Conservation (phyloP, 768 basidiomycete genomes). For the Cystobasidium onofrii region DNA sequence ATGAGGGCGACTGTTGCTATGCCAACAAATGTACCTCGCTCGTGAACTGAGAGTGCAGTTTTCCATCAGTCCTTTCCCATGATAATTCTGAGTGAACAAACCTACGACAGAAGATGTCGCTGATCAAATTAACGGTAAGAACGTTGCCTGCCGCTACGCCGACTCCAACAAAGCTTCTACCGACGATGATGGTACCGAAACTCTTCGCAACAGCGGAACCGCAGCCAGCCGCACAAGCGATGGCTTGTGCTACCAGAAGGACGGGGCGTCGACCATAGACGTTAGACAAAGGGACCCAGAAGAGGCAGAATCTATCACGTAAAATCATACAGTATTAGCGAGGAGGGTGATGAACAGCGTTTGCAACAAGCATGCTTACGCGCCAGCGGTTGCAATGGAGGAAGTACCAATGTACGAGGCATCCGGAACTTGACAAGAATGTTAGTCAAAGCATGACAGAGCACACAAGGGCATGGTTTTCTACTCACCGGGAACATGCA, state of each 20-base stretch:
- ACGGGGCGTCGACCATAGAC: conserved; percentile 10
- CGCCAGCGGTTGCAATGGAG: conserved; percentile 3
- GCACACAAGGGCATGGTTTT: not conserved
- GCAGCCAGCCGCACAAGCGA: conserved; percentile 2
- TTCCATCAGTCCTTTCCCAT: not conserved
- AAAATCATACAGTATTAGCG: not conserved
- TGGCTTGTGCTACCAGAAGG: conserved; percentile 1
- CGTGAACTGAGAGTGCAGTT: not conserved
- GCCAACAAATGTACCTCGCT: conserved; percentile 11
- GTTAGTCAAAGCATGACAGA: not conserved
- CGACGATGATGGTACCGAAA: conserved; percentile 5
- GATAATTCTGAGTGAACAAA: not conserved
- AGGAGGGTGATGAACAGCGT: no score
- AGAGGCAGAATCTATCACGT: not conserved
- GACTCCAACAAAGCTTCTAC: conserved; percentile 8
- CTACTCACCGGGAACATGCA: not conserved
- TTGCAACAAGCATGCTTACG: not conserved
- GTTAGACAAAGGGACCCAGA: conserved; percentile 12
- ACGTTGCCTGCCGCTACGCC: conserved; percentile 2
- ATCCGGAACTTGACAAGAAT: not conserved
- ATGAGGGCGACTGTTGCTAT: conserved; percentile 15
- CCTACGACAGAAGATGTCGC: conserved; percentile 20
- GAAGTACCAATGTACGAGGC: conserved; percentile 18
- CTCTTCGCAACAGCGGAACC: not conserved
- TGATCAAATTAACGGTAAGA: conserved; percentile 7